Conservation (phyloP, 2,329 filamentous ascomycete species). For the Cercospora beticola region DNA sequence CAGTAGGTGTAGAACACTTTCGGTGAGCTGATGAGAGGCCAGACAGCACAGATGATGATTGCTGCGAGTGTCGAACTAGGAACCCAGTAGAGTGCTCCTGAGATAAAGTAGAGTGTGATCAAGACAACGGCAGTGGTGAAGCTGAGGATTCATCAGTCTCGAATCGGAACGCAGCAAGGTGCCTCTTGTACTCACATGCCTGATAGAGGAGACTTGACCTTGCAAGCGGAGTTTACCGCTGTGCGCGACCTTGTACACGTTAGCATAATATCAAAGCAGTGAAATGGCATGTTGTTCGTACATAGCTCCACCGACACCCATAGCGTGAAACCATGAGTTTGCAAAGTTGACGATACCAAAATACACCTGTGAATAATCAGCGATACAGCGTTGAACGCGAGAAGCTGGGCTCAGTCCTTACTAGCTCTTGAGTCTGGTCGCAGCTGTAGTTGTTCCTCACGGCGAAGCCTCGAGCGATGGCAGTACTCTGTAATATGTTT, state of each 20-base stretch:
- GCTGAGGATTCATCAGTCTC: background rate
- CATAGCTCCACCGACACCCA: constrained; percentile 67
- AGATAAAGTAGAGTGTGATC: constrained; percentile 60
- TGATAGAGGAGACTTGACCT: constrained; percentile 61
- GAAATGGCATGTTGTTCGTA: background rate
- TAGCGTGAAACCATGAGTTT: constrained; percentile 64
- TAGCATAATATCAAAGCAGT: background rate
- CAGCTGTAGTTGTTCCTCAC: constrained; percentile 62
- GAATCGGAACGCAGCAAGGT: background rate
- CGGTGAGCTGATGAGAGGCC: constrained; percentile 60
- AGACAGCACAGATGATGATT: constrained; percentile 66
- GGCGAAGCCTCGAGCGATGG: constrained; percentile 63
- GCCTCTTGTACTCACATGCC: constrained; percentile 42
- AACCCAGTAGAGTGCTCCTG: constrained; percentile 65
- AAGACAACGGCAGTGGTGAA: constrained; percentile 63
- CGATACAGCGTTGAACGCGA: background rate
- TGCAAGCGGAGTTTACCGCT: constrained; percentile 64
- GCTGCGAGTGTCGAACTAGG: constrained; percentile 57
- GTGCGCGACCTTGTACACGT: constrained; percentile 52
- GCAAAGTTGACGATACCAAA: constrained; percentile 51
- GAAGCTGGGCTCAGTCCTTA: background rate
- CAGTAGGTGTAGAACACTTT: constrained; percentile 63
- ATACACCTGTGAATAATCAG: constrained; percentile 42
- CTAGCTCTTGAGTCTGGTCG: constrained; percentile 65
- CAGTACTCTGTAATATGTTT: constrained; percentile 29